Evolutionary conservation across 305 asterid genomes (phyloP), one percentile per base, ranked within the genome.

Genomic region (Rubia occidens): DNA sequence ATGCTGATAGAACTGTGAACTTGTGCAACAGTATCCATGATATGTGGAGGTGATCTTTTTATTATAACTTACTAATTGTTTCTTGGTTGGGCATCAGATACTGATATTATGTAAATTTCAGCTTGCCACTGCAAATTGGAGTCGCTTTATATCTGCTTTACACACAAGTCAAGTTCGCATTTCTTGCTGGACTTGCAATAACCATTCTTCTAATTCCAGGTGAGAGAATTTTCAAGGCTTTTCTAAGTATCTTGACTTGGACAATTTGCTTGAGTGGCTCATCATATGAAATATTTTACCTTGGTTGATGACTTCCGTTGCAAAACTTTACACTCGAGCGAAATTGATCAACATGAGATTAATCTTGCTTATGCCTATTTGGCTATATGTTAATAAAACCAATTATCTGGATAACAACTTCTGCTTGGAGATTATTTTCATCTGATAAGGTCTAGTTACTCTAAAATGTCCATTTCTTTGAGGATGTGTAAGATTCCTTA

Each of bases 121-220:
- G 99, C 86, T 83, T 94, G 95, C 99, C 99, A 4, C 86, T 91
- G 76, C 97, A 94, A 86, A 94, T 94, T 59, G 99, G 97, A 80
- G 68, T 89, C 43, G 96, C 99, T 71, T 87, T 94, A 11, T 94
- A 77, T 85, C 89, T 91, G 76, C 90, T 94, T 70, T 94, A 94
- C 74, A 78, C 37, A 65, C 97, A 94, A 86, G 99, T 91, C 83
- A 83, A 88, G 79, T 91, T 94, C 79, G 99, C 97, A 37, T 94
- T 91, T 78, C 73, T 94, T 65, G 81, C 99, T 76, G 97, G 97
- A 77, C 44, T 89, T 60, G 87, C 96, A 66, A 91, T 94, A 73
- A 94, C 91, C 69, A 78, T 94, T 76, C 75, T 94, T 84, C 85
- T 94, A 61, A 94, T 94, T 85, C 99, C 97, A 80, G 96, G 99